Evolutionary conservation across 2,329 filamentous ascomycete species (phyloP).

Genomic region (Aspergillus costaricaensis): DNA sequence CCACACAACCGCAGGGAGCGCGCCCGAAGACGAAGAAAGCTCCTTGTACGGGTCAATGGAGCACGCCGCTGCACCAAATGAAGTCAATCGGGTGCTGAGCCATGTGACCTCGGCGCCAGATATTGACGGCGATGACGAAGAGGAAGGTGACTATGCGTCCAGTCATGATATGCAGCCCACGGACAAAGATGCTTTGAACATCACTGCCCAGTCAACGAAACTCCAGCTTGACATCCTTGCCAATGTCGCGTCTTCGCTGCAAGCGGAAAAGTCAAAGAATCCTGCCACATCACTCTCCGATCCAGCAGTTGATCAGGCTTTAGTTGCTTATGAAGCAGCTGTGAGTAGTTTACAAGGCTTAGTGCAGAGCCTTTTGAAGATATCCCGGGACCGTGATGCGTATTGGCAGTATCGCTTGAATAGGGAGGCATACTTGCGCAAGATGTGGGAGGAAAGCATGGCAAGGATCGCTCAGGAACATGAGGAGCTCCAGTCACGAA

Average conservation of each 20-base stretch:
- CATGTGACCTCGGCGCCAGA: slow-evolving; percentile 56
- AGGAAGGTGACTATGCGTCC: slow-evolving; percentile 77
- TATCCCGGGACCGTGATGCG: slow-evolving; percentile 88
- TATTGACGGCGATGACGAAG: slow-evolving; percentile 69
- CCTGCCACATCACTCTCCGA: slow-evolving; percentile 75
- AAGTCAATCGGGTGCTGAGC: slow-evolving; percentile 52
- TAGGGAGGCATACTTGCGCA: slow-evolving; percentile 84
- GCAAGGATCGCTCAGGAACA: slow-evolving; percentile 93
- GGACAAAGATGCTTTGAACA: slow-evolving; percentile 92
- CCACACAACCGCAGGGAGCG: slow-evolving; percentile 51
- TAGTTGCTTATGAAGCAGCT: slow-evolving; percentile 84
- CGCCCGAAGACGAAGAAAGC: slow-evolving; percentile 55
- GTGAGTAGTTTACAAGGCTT: slow-evolving; percentile 84
- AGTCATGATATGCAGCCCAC: slow-evolving; percentile 71
- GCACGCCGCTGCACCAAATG: slow-evolving; percentile 53
- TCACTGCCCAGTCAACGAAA: slow-evolving; percentile 92
- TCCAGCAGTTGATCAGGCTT: slow-evolving; percentile 71
- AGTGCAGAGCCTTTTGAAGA: slow-evolving; percentile 83
- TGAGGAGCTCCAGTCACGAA: slow-evolving; percentile 81
- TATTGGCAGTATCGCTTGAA: slow-evolving; percentile 97
- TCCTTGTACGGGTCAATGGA: slow-evolving; percentile 59
- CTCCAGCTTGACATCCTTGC: slow-evolving; percentile 88
- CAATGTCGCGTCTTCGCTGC: slow-evolving; percentile 79
- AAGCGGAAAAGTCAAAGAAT: slow-evolving; percentile 68
- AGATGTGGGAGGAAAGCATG: slow-evolving; percentile 99